phyloP scores from a whole-genome alignment of 192 early-diverging fungal genomes.

The Dissophora globulifera region DNA sequence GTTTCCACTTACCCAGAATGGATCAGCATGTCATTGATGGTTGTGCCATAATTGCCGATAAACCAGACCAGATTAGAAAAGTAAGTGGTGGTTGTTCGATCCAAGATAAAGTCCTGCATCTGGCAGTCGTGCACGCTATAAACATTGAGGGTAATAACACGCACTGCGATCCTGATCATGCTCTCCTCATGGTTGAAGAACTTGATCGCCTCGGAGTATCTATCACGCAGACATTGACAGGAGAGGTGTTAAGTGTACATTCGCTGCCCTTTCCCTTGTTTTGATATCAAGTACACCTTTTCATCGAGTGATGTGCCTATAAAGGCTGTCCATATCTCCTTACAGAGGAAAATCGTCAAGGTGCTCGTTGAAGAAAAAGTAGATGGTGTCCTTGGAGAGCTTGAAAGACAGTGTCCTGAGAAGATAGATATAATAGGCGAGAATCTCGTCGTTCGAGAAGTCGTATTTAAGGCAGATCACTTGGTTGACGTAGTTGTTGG shows the following conservation, averaged over 20 bases:
- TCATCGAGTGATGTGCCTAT: no score
- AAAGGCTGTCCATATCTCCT: no score
- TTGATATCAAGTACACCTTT: no score
- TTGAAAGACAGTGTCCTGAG: slow-evolving; percentile 76
- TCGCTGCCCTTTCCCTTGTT: no score
- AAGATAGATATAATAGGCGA: slow-evolving; percentile 75
- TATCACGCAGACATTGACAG: background rate
- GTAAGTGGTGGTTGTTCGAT: slow-evolving; percentile 52
- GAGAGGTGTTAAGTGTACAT: no score
- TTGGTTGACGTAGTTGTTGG: slow-evolving; percentile 80
- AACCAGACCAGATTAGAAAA: slow-evolving; percentile 59
- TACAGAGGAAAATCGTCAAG: slow-evolving; percentile 55
- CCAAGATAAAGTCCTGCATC: slow-evolving; percentile 56
- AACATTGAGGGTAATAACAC: slow-evolving; percentile 72
- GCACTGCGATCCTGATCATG: slow-evolving; percentile 77
- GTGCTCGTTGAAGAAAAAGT: slow-evolving; percentile 72
- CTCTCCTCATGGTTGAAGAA: slow-evolving; percentile 75
- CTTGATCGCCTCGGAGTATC: slow-evolving; percentile 72
- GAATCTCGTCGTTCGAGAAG: slow-evolving; percentile 72
- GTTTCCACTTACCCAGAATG: slow-evolving; percentile 52
- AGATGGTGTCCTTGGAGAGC: slow-evolving; percentile 68
- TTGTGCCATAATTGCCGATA: slow-evolving; percentile 51
- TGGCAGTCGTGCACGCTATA: slow-evolving; percentile 56
- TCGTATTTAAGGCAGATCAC: slow-evolving; percentile 69
- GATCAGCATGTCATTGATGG: slow-evolving; percentile 47